phyloP scores from a whole-genome alignment of 1,284 basidiomycete genomes.

The Athelia psychrophila region DNA sequence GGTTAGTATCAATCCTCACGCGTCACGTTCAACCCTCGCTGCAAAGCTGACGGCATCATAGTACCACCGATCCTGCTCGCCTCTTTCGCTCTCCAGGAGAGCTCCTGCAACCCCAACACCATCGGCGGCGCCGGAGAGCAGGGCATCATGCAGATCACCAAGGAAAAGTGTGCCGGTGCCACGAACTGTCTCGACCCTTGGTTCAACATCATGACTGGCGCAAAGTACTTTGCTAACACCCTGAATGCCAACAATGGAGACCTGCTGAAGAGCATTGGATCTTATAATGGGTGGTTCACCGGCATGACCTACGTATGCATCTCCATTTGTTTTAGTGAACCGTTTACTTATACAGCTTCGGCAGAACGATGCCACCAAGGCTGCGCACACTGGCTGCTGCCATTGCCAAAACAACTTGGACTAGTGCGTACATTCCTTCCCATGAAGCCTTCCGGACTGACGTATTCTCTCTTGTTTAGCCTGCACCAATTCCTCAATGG shows the following conservation, averaged over 20 bases:
- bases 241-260: conserved; percentile 55
- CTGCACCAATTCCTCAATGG: conserved; percentile 78
- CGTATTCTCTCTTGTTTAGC: conserved; percentile 40
- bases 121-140: conserved; percentile 80
- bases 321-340: conserved; percentile 3
- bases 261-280: conserved; percentile 61
- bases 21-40: not conserved
- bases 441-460: conserved; percentile 16
- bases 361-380: conserved; percentile 51
- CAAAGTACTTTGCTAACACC: conserved; percentile 55
- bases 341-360: conserved; percentile 27
- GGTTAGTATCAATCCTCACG: conserved; percentile 30
- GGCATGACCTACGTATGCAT: conserved; percentile 56
- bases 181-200: conserved; percentile 68
- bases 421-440: conserved; percentile 48
- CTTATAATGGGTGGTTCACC: conserved; percentile 77
- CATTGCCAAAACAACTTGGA: conserved; percentile 76
- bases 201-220: conserved; percentile 66
- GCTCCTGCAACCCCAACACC: conserved; percentile 65
- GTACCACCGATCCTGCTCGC: conserved; percentile 77
- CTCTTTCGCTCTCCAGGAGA: conserved; percentile 83
- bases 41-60: conserved; percentile 14
- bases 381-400: conserved; percentile 54
- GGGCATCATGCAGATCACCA: conserved; percentile 83
- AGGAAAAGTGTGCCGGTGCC: conserved; percentile 73